phyloP scores from a whole-genome alignment of 1,284 basidiomycete species.

The Laetiporus sulphureus region DNA sequence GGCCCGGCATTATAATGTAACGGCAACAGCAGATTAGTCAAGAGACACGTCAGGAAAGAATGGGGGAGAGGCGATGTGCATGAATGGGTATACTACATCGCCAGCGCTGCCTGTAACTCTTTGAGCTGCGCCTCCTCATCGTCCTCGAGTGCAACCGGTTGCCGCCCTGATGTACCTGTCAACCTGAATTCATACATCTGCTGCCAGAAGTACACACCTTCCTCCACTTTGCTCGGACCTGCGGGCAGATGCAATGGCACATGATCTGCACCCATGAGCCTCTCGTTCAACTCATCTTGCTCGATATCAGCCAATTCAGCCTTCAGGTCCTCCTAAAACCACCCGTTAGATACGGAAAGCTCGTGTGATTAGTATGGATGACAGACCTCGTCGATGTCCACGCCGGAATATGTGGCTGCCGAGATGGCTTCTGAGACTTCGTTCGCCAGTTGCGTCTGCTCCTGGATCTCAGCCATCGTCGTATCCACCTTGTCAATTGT shows the following conservation, averaged over 20 bases:
- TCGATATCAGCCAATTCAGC: constrained; percentile 87
- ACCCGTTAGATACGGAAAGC: constrained; percentile 6
- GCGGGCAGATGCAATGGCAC: constrained; percentile 85
- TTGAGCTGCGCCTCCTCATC: constrained; percentile 93
- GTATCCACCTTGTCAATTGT: constrained; percentile 89
- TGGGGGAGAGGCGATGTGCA: constrained; percentile 7
- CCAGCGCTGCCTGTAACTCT: constrained; percentile 87
- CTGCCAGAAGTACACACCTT: constrained; percentile 39
- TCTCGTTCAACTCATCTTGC: constrained; percentile 86
- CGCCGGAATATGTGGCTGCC: constrained; percentile 62
- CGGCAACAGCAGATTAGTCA: constrained; percentile 18
- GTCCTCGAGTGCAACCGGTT: constrained; percentile 61
- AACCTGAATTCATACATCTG: constrained; percentile 6
- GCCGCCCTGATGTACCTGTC: too few relatives aligned
- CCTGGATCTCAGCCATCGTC: constrained; percentile 87
- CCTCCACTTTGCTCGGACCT: constrained; percentile 45
- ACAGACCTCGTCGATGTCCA: constrained; percentile 69
- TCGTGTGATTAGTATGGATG: constrained; percentile 9
- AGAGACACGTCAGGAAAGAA: constrained; percentile 8
- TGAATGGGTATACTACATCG: constrained; percentile 51
- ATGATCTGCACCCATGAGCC: constrained; percentile 84
- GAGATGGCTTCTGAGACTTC: constrained; percentile 97
- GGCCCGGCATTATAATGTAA: constrained; percentile 20
- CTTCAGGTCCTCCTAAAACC: constrained; percentile 73
- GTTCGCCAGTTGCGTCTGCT: constrained; percentile 91